phyloP scores from a whole-genome alignment of 1,284 basidiomycete species.

The Ganoderma boninense region DNA sequence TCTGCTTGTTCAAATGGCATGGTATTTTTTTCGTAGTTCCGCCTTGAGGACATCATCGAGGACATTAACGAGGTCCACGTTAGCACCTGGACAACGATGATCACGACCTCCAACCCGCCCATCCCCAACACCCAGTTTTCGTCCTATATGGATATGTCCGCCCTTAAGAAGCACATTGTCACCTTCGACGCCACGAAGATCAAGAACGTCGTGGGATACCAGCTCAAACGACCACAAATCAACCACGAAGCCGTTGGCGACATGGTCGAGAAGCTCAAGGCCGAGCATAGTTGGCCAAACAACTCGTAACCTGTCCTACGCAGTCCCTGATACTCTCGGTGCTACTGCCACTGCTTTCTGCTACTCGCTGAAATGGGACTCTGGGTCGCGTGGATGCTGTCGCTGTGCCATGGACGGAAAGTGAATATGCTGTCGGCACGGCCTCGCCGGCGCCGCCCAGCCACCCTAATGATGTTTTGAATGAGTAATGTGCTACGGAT shows the following conservation, averaged over 20 bases:
- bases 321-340: background rate
- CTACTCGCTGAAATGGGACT: slow-evolving; percentile 1
- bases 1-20: slow-evolving; percentile 4
- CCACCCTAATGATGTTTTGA: slow-evolving; percentile 31
- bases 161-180: slow-evolving; percentile 70
- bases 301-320: slow-evolving; percentile 31
- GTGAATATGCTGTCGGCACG: background rate
- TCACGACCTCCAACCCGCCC: slow-evolving; percentile 76
- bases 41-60: slow-evolving; percentile 77
- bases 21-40: slow-evolving; percentile 46
- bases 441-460: background rate
- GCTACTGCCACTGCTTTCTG: background rate
- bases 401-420: slow-evolving; percentile 4
- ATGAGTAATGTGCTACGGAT: slow-evolving; percentile 34
- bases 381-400: slow-evolving; percentile 1
- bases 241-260: slow-evolving; percentile 72
- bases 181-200: slow-evolving; percentile 75
- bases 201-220: slow-evolving; percentile 79
- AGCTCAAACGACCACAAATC: slow-evolving; percentile 70
- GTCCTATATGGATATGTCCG: slow-evolving; percentile 85
- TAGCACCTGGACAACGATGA: slow-evolving; percentile 86
- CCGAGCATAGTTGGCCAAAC: slow-evolving; percentile 78
- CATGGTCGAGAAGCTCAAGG: slow-evolving; percentile 82
- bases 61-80: slow-evolving; percentile 92
- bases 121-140: slow-evolving; percentile 79